Evolutionary conservation across 768 basidiomycete genomes (phyloP), one percentile per base, ranked within the genome.

Genomic region (Leccinum obscurum): DNA sequence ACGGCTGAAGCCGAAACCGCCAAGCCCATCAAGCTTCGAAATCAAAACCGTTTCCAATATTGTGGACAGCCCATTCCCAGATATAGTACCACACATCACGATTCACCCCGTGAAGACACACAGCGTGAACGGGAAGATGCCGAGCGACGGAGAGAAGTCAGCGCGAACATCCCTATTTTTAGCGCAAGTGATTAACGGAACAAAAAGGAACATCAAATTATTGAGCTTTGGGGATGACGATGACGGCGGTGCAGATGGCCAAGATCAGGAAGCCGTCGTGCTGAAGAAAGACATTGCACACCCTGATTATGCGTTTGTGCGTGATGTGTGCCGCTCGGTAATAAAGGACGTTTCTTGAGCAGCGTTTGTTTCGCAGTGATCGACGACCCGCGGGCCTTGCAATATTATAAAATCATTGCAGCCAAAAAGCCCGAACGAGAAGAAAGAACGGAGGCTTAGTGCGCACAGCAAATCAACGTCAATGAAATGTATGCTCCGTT

Each of bases 61-160:
- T 55, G 70, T 93, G 30, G 94, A 97, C 56, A 96, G 98, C 69
- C 96, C 97, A 0, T 98, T 97, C 72, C 84, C 89, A 56, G 95
- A 98, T 69, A 97, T 98, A 64, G 83, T 95, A 37, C 96, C 96
- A 5, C 88, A 97, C 24, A 99, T 98, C 61, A 99, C 22, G 22
- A 22, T 22, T 22, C 22, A 22, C 22, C 2, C 22, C 22, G 22
- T 22, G 22, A 22, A 68, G 81, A 85, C 62, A 87, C 84, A 1
- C 88, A 88, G 65, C 81, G 82, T 54, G 91, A 93, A 70, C 78
- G 90, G n/a, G 92, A 93, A 67, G 90, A 92, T 64, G 83, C 81
- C 37, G 81, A 83, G 62, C 81, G 86, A 39, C 80, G 85, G 59
- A 87, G 86, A 65, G 68, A 98, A 97, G 95, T 95, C 61, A 62